Conservation (phyloP, 2,329 filamentous ascomycete genomes). For the Cadophora malorum region DNA sequence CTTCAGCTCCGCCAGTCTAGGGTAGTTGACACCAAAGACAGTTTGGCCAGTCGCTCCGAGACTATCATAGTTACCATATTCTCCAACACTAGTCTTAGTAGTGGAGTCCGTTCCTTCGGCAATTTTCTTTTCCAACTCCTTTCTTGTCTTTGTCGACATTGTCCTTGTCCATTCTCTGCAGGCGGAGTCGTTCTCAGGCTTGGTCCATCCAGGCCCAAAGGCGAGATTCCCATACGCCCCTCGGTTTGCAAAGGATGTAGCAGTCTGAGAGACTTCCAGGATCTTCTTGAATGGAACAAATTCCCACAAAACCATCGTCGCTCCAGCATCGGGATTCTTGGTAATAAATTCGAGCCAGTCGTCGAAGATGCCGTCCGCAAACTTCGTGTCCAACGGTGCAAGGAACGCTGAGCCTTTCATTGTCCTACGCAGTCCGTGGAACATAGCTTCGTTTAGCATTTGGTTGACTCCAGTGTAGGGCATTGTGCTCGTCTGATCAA, state of each 20-base stretch:
- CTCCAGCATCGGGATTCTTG: slow-evolving; percentile 29
- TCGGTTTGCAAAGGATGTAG: slow-evolving; percentile 40
- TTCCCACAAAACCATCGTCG: slow-evolving; percentile 37
- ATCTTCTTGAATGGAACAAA: slow-evolving; percentile 36
- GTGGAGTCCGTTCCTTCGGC: slow-evolving; percentile 20
- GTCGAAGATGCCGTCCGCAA: slow-evolving; percentile 35
- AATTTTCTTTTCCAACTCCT: slow-evolving; percentile 27
- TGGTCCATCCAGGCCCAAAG: slow-evolving; percentile 43
- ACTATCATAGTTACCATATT: slow-evolving; percentile 37
- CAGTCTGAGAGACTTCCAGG: slow-evolving; percentile 33
- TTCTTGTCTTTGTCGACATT: slow-evolving; percentile 30
- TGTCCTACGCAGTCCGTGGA: slow-evolving; percentile 25
- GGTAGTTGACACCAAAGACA: slow-evolving; percentile 53
- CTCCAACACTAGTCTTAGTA: slow-evolving; percentile 26
- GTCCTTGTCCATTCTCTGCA: slow-evolving; percentile 35
- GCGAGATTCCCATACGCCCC: slow-evolving; percentile 40
- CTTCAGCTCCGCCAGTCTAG: slow-evolving; percentile 51
- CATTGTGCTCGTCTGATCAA: slow-evolving; percentile 37
- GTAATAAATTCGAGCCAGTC: slow-evolving; percentile 44
- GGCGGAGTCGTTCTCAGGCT: slow-evolving; percentile 27
- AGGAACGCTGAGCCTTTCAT: slow-evolving; percentile 30
- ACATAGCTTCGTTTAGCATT: slow-evolving; percentile 41
- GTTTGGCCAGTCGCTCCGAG: slow-evolving; percentile 27
- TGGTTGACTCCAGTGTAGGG: slow-evolving; percentile 47
- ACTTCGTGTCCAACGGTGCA: slow-evolving; percentile 20